A percentile compares a stretch with the other conserved stretches of the same genome.
These are phyloP conservation scores for Colletotrichum phormii DNA, from an alignment of 2,329 filamentous ascomycete genomes.

Conservation along the genomic window DNA sequence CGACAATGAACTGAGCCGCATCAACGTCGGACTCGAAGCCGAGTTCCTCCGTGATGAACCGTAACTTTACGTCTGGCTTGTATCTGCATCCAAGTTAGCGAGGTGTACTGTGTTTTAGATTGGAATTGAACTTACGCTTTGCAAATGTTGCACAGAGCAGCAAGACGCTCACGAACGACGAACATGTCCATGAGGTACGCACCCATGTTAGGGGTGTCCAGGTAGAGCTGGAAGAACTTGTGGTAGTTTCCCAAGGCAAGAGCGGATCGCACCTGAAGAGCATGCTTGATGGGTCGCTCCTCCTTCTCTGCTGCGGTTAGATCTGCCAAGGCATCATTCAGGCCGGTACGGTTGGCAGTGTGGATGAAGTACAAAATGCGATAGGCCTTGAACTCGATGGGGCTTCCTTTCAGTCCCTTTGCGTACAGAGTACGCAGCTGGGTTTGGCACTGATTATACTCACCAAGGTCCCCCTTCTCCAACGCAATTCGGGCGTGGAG, in stretches of 20 bases:
- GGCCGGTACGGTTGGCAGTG: slow-evolving; percentile 96
- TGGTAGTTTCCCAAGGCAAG: slow-evolving; percentile 96
- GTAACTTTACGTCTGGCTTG: slow-evolving; percentile 88
- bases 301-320: slow-evolving; percentile 97
- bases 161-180: slow-evolving; percentile 90
- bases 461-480: slow-evolving; percentile 99
- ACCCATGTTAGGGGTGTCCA: slow-evolving; percentile 95
- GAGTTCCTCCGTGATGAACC: slow-evolving; percentile 95
- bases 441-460: slow-evolving; percentile 99
- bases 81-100: slow-evolving; percentile 75
- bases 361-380: slow-evolving; percentile 99
- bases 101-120: background rate
- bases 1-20: slow-evolving; percentile 89
- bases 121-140: slow-evolving; percentile 82
- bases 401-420: slow-evolving; percentile 87
- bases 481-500: slow-evolving; percentile 97
- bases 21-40: slow-evolving; percentile 94
- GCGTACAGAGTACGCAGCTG: slow-evolving; percentile 93
- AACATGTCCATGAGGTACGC: slow-evolving; percentile 99
- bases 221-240: slow-evolving; percentile 96
- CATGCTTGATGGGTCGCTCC: slow-evolving; percentile 87
- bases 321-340: slow-evolving; percentile 98
- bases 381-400: slow-evolving; percentile 98
- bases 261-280: slow-evolving; percentile 89
- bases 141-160: slow-evolving; percentile 91